Conservation (phyloP, 768 basidiomycete species). For the button mushroom (Agaricus bisporus) region DNA sequence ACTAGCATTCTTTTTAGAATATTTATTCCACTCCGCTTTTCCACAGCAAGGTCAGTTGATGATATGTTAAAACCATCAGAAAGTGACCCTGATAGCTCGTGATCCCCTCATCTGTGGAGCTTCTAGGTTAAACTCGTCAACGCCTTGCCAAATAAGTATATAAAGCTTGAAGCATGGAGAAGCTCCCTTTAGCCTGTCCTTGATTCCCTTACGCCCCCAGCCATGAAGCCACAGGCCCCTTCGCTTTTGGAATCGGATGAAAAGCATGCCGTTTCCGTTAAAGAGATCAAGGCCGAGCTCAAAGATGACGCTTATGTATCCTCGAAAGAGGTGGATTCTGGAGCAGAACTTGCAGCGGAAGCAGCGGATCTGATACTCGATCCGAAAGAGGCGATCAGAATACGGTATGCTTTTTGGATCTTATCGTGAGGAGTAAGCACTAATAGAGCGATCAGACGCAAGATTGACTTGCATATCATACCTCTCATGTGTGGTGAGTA, state of each 20-base stretch:
- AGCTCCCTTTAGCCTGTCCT: too few relatives aligned
- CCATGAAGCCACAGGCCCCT: neutral
- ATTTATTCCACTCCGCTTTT: too few relatives aligned
- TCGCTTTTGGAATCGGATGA: neutral
- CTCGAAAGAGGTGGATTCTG: conserved; percentile 52
- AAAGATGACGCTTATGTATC: conserved; percentile 21
- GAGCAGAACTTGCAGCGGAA: conserved; percentile 49
- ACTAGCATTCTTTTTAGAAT: too few relatives aligned
- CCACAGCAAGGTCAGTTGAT: neutral
- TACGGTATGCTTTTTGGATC: conserved; percentile 33
- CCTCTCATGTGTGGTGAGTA: conserved; percentile 68
- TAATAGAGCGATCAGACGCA: conserved; percentile 28
- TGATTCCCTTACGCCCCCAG: neutral
- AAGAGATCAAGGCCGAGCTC: neutral
- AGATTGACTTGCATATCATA: conserved; percentile 63
- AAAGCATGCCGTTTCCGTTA: neutral
- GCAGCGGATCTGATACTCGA: conserved; percentile 34
- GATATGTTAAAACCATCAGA: neutral
- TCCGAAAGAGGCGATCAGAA: conserved; percentile 41
- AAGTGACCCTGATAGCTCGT: too few relatives aligned
- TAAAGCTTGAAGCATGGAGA: neutral
- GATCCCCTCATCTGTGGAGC: too few relatives aligned
- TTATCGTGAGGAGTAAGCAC: neutral
- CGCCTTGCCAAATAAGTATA: neutral
- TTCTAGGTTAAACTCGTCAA: too few relatives aligned